Base-by-base conservation (phyloP, 352 stramenopile genomes). In the Phytophthora cryptogea region DNA sequence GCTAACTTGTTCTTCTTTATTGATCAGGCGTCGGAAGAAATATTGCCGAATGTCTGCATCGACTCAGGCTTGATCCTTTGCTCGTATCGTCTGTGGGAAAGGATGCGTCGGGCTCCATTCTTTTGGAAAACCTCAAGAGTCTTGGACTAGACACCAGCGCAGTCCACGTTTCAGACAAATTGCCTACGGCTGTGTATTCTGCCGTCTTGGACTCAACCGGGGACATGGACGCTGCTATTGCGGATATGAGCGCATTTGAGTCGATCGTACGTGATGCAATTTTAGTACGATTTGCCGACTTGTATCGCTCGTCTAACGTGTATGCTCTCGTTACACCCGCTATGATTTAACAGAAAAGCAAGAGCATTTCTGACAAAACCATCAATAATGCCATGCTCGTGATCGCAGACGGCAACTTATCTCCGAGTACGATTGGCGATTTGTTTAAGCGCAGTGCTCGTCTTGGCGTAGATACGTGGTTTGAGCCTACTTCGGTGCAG, bases 1-100 rank as follows among this genome's bases (percentile, higher is more conserved):
- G 4, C 16, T 43, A 31, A 53, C 26, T 33, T 33, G 23, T 35
- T 26, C 28, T 54, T 16, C 23, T 13, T 1, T 43, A 17, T 3
- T 43, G 23, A 0, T 41, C 2, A 94, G 92, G 92, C 51, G 92
- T 98, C n/a, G 92, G 86, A n/a, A 76, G 89, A 4, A 98, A 98
- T 70, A 94, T 98, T 45, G 89, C 90, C 33, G 89, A 98, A 63
- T 94, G 80, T 45, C 66, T 97, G 11, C 76, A 89, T 39, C 81
- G 88, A 8, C 75, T 97, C 0, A 70, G 70, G 0, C 30, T 80
- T 14, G 59, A 83, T 36, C 84, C 83, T 46, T 46, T 94, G 35
- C 78, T 97, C 16, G 70, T 97, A 16, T 96, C 90, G 9, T 83
- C 72, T 0, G 76, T 97, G 13, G 90, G 90, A 1, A 76, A 83